A percentile compares a stretch with the other conserved stretches of the same genome.
Conservation (phyloP, 1,139 yeast species). For the Yamadazyma diospyri region DNA sequence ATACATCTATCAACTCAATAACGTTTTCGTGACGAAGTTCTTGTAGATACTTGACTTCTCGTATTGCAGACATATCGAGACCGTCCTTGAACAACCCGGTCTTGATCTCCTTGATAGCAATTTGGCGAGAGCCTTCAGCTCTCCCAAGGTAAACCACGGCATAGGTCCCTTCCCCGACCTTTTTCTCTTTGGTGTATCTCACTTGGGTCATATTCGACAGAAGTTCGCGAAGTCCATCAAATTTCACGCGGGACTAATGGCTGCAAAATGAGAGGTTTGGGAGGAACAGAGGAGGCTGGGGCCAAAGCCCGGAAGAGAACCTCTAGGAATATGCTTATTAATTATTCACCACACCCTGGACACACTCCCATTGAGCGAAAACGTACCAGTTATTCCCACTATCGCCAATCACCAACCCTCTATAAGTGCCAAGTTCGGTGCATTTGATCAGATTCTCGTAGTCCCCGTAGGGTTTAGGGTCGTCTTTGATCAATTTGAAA, state of each 20-base stretch:
- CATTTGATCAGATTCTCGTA: constrained; percentile 60
- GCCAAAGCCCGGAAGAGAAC: not conserved
- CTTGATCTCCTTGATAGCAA: constrained; percentile 95
- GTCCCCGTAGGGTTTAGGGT: constrained; percentile 46
- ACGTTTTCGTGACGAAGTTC: constrained; percentile 82
- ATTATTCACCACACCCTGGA: constrained; percentile 19
- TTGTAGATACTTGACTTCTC: constrained; percentile 92
- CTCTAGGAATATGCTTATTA: not conserved
- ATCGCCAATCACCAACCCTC: constrained; percentile 78
- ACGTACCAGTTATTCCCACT: constrained; percentile 83
- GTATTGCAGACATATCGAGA: constrained; percentile 91
- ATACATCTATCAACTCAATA: constrained; percentile 84
- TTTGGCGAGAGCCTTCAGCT: constrained; percentile 50
- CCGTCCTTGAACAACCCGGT: constrained; percentile 95
- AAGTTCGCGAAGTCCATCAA: not conserved
- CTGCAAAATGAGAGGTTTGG: not conserved
- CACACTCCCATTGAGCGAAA: constrained; percentile 87
- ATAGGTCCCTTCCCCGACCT: constrained; percentile 98
- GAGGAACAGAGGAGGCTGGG: not conserved
- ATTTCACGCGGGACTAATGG: not conserved
- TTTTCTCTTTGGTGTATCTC: constrained; percentile 55
- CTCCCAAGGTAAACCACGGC: constrained; percentile 94
- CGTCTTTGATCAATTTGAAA: constrained; percentile 53
- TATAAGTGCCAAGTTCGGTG: constrained; percentile 75
- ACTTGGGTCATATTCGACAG: constrained; percentile 1